Percentiles rank a stretch among this genome's conserved stretches.
Evolutionary conservation across 805 yeast genomes (phyloP).

Genomic region (Clavispora fructus): DNA sequence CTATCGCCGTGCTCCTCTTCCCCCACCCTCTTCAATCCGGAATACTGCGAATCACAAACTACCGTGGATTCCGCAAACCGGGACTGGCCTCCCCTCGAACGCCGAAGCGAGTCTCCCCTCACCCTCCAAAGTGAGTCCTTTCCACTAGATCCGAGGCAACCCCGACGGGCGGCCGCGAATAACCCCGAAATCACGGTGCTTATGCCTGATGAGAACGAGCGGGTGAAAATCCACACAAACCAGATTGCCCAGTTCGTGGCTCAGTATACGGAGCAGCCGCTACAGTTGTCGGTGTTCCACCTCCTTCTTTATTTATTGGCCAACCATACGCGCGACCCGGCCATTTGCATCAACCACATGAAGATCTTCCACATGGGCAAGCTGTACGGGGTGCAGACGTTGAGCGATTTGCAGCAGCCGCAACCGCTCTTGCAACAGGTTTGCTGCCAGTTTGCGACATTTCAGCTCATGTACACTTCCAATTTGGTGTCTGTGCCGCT

Average conservation of each 20-base stretch:
- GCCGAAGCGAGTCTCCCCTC: neutral
- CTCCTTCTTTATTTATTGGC: conserved; percentile 10
- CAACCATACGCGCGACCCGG: conserved; percentile 1
- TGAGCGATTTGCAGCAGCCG: conserved; percentile 4
- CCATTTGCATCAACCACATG: conserved; percentile 6
- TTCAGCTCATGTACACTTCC: conserved; percentile 9
- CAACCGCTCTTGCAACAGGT: conserved; percentile 6
- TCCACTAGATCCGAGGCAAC: neutral
- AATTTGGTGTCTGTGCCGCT: conserved; percentile 4
- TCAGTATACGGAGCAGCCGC: neutral
- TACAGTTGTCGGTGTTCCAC: conserved; percentile 5
- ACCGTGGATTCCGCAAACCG: neutral
- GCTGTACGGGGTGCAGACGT: conserved; percentile 6
- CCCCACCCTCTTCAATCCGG: neutral
- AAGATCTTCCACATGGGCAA: conserved; percentile 13
- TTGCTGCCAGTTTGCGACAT: conserved; percentile 6
- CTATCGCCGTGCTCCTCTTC: conserved; percentile 15
- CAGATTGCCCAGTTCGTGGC: conserved; percentile 9
- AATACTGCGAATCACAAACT: neutral
- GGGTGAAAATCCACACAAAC: neutral
- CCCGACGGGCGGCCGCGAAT: neutral
- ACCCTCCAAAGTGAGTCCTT: neutral
- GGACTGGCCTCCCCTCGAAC: neutral
- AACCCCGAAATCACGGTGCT: conserved; percentile 3
- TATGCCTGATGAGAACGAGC: conserved; percentile 12